These are phyloP conservation scores for Mycena belliarum DNA, from an alignment of 768 basidiomycete species.

Conservation along the genomic window DNA sequence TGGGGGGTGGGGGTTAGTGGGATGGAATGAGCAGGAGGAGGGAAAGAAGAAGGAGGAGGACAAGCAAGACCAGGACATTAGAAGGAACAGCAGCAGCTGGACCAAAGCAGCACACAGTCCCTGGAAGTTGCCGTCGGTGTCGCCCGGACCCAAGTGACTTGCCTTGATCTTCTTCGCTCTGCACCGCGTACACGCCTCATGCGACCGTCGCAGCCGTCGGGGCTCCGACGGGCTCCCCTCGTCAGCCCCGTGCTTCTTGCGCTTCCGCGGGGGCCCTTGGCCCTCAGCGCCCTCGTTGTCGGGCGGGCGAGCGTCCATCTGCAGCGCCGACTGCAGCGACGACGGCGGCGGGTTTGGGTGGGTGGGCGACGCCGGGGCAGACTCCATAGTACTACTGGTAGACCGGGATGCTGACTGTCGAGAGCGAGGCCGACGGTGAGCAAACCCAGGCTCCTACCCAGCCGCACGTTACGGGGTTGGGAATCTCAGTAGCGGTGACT, in stretches of 20 bases:
- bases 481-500: too few species aligned
- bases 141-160: constrained; percentile 69
- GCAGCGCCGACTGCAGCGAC: constrained; percentile 60
- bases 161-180: constrained; percentile 97
- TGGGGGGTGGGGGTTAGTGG: constrained; percentile 35
- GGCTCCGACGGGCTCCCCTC: constrained; percentile 57
- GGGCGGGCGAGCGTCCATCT: constrained; percentile 46
- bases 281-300: constrained; percentile 31
- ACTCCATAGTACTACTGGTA: constrained; percentile 5
- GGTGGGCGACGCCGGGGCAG: constrained; percentile 35
- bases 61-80: not conserved
- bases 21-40: constrained; percentile 26
- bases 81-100: not conserved
- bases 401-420: not conserved
- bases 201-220: constrained; percentile 80
- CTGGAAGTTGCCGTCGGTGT: constrained; percentile 82
- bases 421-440: not conserved
- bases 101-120: not conserved
- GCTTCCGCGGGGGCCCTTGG: constrained; percentile 48
- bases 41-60: constrained; percentile 32
- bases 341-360: constrained; percentile 40
- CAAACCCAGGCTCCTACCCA: too few species aligned
- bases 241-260: constrained; percentile 54
- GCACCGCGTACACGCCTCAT: constrained; percentile 91
- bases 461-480: too few species aligned